Evolutionary conservation across 2,329 filamentous ascomycete genomes (phyloP).

Genomic region (Paraphoma chrysanthemicola): DNA sequence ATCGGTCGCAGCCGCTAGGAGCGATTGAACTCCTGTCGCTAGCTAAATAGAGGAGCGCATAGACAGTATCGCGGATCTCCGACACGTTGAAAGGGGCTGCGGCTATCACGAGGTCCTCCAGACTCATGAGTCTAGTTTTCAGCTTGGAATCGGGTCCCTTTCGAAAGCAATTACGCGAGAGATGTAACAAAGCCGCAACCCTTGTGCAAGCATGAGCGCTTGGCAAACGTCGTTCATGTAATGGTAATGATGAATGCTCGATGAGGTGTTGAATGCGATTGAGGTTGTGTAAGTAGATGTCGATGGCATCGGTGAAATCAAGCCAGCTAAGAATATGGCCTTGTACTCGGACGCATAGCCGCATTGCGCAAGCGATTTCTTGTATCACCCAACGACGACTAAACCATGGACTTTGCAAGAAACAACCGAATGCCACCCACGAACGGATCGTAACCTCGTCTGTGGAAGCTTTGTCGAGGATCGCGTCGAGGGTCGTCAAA

Average conservation of each 20-base stretch:
- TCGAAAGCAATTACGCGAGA: not conserved
- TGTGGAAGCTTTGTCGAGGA: not conserved
- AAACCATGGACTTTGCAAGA: constrained; percentile 34
- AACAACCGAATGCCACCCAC: not conserved
- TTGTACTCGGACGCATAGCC: constrained; percentile 47
- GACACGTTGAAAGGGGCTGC: not conserved
- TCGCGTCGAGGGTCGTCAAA: not conserved
- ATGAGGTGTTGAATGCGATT: constrained; percentile 25
- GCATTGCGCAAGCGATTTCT: constrained; percentile 47
- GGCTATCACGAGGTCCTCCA: not conserved
- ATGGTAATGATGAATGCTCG: not conserved
- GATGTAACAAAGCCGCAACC: not conserved
- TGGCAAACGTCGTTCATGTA: not conserved
- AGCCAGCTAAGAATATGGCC: constrained; percentile 42
- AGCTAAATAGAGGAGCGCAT: not conserved
- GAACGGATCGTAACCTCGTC: not conserved
- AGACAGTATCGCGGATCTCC: not conserved
- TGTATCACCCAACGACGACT: constrained; percentile 53
- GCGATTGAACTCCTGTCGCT: not conserved
- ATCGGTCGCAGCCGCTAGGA: not conserved
- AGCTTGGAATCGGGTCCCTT: not conserved
- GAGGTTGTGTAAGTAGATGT: constrained; percentile 44
- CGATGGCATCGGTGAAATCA: constrained; percentile 47
- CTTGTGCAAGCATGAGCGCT: not conserved
- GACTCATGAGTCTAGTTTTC: not conserved